Evolutionary conservation across 78 protist genomes (phyloP).

Genomic region (Isochrysis galbana): DNA sequence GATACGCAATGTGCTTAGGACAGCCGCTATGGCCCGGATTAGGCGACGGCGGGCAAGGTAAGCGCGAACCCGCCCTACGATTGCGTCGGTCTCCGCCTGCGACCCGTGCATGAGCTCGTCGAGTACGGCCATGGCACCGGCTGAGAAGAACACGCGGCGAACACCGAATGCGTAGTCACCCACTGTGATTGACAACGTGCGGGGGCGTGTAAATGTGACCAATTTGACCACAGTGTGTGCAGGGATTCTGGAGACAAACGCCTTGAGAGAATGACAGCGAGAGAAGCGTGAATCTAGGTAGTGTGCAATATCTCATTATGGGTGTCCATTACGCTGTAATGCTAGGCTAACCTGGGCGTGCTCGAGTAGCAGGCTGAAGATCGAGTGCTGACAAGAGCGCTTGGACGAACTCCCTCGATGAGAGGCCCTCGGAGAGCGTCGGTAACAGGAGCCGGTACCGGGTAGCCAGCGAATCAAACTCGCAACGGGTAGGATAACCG

Average conservation of each 20-base stretch:
- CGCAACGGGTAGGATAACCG: background rate
- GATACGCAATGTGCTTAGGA: background rate
- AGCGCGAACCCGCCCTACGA: background rate
- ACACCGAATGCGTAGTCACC: background rate
- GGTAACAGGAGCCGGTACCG: background rate
- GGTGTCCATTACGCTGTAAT: no score
- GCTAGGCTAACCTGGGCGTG: no score
- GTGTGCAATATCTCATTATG: no score
- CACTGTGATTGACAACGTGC: no score
- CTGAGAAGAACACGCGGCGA: background rate
- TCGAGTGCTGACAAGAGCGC: background rate
- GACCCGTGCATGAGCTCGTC: slow-evolving; percentile 14
- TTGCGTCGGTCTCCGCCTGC: background rate
- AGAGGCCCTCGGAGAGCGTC: background rate
- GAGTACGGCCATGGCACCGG: slow-evolving; percentile 2
- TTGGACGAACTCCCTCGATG: background rate
- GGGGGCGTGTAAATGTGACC: no score
- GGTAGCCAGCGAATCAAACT: background rate
- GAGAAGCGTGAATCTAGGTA: no score
- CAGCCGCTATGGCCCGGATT: background rate
- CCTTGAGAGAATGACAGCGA: no score
- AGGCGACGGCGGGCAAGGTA: background rate
- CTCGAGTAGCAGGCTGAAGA: background rate
- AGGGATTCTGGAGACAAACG: no score
- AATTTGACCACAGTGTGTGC: no score